Evolutionary conservation across 2,329 filamentous ascomycete species (phyloP).

Genomic region (Pseudogymnoascus sp.): DNA sequence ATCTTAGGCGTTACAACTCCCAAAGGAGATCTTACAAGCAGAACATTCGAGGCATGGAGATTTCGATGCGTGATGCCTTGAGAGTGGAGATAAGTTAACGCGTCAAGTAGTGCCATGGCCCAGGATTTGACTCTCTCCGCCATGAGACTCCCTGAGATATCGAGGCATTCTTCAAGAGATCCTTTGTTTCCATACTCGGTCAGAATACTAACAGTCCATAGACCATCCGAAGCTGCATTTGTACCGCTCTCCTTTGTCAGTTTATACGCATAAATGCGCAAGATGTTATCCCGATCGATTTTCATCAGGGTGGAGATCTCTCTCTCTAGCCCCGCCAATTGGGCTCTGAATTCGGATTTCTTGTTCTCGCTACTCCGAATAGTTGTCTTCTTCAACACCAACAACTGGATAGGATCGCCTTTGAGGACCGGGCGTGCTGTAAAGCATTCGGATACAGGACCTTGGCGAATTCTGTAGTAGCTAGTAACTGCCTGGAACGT

Average conservation of each 20-base stretch:
- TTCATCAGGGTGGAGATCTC: slow-evolving; percentile 68
- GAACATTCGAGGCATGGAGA: slow-evolving; percentile 70
- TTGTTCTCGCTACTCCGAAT: slow-evolving; percentile 52
- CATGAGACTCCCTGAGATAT: slow-evolving; percentile 66
- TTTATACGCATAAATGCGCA: slow-evolving; percentile 76
- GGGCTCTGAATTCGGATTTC: slow-evolving; percentile 59
- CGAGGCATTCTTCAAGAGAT: slow-evolving; percentile 72
- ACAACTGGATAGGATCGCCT: slow-evolving; percentile 44
- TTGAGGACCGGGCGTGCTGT: slow-evolving; percentile 62
- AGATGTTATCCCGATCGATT: slow-evolving; percentile 66
- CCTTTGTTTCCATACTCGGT: slow-evolving; percentile 74
- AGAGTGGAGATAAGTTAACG: slow-evolving; percentile 76
- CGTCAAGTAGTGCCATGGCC: slow-evolving; percentile 88
- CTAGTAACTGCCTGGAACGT: slow-evolving; percentile 65
- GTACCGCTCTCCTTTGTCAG: slow-evolving; percentile 61
- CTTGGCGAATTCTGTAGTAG: slow-evolving; percentile 57
- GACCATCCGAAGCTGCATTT: slow-evolving; percentile 30
- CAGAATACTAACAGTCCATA: slow-evolving; percentile 69
- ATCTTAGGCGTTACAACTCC: slow-evolving; percentile 67
- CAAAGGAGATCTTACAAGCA: slow-evolving; percentile 62
- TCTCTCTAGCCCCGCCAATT: slow-evolving; percentile 67
- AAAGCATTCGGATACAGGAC: slow-evolving; percentile 60
- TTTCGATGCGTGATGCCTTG: slow-evolving; percentile 77
- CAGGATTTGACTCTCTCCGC: slow-evolving; percentile 73
- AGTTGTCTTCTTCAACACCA: slow-evolving; percentile 66